Evolutionary conservation across 768 basidiomycete species (phyloP), one percentile per base, ranked within the genome.

Genomic region (Kwoniella europaea): DNA sequence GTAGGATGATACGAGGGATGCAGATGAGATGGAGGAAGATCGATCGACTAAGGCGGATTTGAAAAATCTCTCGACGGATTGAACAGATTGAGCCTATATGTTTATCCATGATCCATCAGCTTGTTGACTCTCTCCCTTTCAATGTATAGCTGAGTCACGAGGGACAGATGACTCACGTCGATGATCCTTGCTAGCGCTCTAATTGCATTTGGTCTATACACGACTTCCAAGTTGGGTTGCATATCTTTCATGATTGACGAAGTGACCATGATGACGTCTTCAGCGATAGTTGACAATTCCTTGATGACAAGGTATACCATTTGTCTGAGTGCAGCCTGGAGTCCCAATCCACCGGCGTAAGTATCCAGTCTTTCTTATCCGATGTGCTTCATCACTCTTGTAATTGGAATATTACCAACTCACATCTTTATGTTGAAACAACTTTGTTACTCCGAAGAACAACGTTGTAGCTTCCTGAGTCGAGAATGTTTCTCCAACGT

Each of bases 221-320:
- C 94, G 79, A 98, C 96, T 85, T 99, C 97, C 60, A 94, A 91
- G 82, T 97, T 98, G 65, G 95, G 92, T 80, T 99, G 97, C 94
- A 98, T 99, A 81, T 99, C 97, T 86, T 98, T 98, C 95, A 97
- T 97, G 84, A 99, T 98, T 79, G 94, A 97, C 83, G 91, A 92
- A 10, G 97, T 99, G 72, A 98, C 95, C 94, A 99, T 99, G 77
- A 99, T 97, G 35, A 98, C 94, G 86, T 98, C 96, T 84, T 99
- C 94, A 16, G 97, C 93, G n/a, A 91, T 91, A 44, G 89, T 90
- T 35, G 94, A 91, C 12, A 99, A 88, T 84, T 99, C 97, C 86
- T 98, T 99, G 86, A 99, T 98, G 63, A 96, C 92, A 70, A 99
- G 88, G 86, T 99, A 99, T 27, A 99, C 95, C 86, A 94, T 95